Evolutionary conservation across 176 grass and related monocot genomes (phyloP), one percentile per base, ranked within the genome.

Genomic region (Lolium rigidum): DNA sequence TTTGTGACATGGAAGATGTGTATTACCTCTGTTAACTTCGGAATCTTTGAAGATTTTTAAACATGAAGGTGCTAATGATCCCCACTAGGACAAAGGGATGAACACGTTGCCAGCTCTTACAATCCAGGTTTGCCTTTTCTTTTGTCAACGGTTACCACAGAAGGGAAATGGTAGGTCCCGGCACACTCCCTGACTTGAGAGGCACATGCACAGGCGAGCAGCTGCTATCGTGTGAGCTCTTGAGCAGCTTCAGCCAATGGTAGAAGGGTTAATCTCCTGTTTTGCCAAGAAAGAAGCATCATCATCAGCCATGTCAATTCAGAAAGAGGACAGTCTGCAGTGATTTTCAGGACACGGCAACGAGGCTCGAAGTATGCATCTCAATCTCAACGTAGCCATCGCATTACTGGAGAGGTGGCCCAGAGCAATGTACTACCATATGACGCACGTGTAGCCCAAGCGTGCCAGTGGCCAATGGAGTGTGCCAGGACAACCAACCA

Each of bases 401-500:
- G 43, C 28, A 66, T 51, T 56, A 56, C 10, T 80, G 4, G 67
- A 66, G 59, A 66, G 68, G 67, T 50, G 71, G 77, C 57, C 80
- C 57, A 84, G 51, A 8, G 64, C 74, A 76, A 59, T 72, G 69
- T 26, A 71, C 26, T 26, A 63, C 31, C 26, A 84, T 62, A 78
- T 63, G 28, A 9, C 26, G 21, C 67, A 74, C 37, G 68, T 85
- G 35, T 65, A 35, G 74, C 8, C 48, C 60, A 74, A 80, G 41
- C 3, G 0, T 57, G 11, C 64, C 64, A 62, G 48, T 89, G 71
- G 22, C 47, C 22, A 75, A 75, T 75, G 69, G 69, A 80, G 78
- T 68, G 76, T 75, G 76, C 82, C 47, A 80, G 67, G 48, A 44
- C 57, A 80, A 85, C 77, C 68, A 89, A 89, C 82, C 57, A 28